Base-by-base conservation (phyloP, 805 yeast genomes). In the Pichia californica region DNA sequence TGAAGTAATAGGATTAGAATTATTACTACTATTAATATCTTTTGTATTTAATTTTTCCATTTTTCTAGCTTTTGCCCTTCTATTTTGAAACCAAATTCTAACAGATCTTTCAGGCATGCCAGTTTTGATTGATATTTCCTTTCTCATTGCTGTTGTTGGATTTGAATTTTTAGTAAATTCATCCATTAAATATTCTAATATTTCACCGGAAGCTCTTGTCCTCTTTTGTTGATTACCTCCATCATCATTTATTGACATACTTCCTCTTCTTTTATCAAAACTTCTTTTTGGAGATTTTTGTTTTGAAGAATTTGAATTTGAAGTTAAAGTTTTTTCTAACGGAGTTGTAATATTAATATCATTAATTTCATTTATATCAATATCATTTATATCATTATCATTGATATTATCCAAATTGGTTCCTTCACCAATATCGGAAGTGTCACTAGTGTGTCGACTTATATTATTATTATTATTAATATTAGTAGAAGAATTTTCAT, bases 61-160 rank as follows among this genome's bases (percentile, higher is more conserved):
- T 61, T 83, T 83, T 55, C 88, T 71, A 35, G 79, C 71, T 58
- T 84, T 85, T 18, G 93, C 93, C 49, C 97, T 67, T 53, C 89
- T 69, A 59, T 88, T 88, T 61, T 88, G 97, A 56, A 87, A 88
- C 96, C 96, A 88, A 34, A 88, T 88, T 43, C 95, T 72, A 2
- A 88, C 95, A 13, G 89, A 86, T 49, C 93, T 75, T 54, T 88
- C 96, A 13, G 88, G 77, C 85, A 88, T 81, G 16, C 82, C 84
- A 1, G 94, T 84, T 47, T 72, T 71, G 2, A 73, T 77, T 31
- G 93, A 79, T 31, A 88, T 78, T 26, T 70, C 74, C 55, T 81
- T 81, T 32, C 96, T 68, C 44, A 74, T 74, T 32, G 81, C 81
- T 0, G 89, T 79, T 26, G 77, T 70, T 0, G 96, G 96, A 52